Evolutionary conservation across 495 filamentous ascomycete species (phyloP).

Genomic region (Penicillium coprophilum): DNA sequence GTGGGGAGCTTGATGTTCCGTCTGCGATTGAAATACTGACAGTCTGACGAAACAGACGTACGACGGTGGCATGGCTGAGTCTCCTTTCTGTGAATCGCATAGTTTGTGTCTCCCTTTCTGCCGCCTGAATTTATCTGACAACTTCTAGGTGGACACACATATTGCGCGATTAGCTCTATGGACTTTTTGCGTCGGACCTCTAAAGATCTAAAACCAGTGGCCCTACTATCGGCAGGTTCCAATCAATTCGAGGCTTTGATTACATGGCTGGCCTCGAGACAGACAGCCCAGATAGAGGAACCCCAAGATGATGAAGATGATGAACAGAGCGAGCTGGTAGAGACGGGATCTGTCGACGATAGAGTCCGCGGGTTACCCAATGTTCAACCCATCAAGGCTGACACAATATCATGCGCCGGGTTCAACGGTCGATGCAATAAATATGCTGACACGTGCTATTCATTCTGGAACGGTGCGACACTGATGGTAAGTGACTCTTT

Average conservation of each 20-base stretch:
- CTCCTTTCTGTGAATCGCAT: constrained; percentile 81
- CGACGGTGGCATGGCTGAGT: constrained; percentile 85
- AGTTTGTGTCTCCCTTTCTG: constrained; percentile 51
- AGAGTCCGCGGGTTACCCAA: constrained; percentile 34
- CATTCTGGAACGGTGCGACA: constrained; percentile 81
- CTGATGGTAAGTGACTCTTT: constrained; percentile 50
- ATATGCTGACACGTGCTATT: constrained; percentile 87
- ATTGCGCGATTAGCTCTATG: constrained; percentile 76
- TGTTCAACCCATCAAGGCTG: constrained; percentile 31
- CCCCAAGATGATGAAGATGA: constrained; percentile 48
- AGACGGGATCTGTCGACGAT: constrained; percentile 27
- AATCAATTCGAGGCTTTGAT: constrained; percentile 46
- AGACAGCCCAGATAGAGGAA: constrained; percentile 54
- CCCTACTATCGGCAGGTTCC: constrained; percentile 36
- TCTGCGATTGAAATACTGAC: constrained; percentile 24
- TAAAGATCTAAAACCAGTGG: constrained; percentile 16
- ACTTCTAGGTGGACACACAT: constrained; percentile 75
- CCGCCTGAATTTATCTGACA: constrained; percentile 20
- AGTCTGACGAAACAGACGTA: constrained; percentile 61
- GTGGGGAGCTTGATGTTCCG: constrained; percentile 8
- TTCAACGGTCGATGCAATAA: constrained; percentile 92
- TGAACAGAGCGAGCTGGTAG: constrained; percentile 27
- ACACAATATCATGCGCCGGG: constrained; percentile 55
- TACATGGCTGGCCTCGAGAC: constrained; percentile 69
- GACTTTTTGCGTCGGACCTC: constrained; percentile 59